Percentiles rank a stretch among this genome's conserved stretches.
Conservation (phyloP, 352 stramenopile genomes). For the Phytophthora uliginosa region DNA sequence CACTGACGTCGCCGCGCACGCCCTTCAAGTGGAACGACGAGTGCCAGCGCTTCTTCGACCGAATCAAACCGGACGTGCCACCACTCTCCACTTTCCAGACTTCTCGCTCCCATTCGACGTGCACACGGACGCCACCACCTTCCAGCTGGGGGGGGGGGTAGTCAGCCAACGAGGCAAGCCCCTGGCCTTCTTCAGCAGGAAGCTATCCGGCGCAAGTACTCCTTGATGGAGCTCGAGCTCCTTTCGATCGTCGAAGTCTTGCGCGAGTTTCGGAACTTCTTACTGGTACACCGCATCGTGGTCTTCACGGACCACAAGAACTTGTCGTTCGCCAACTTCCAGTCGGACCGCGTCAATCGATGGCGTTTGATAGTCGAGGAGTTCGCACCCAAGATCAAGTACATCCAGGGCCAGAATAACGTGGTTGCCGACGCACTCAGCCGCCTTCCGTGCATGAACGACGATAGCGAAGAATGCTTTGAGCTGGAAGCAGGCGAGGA, state of each 20-base stretch:
- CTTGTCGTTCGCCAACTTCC: neutral
- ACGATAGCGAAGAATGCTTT: neutral
- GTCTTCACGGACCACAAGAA: neutral
- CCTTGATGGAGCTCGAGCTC: neutral
- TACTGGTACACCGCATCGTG: neutral
- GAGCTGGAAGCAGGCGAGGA: neutral
- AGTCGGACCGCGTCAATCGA: neutral
- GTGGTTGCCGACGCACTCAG: neutral
- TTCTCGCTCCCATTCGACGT: neutral
- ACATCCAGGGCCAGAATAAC: neutral
- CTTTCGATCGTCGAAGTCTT: neutral
- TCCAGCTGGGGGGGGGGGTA: neutral
- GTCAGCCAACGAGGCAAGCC: neutral
- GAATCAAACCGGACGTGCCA: neutral
- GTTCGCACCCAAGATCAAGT: neutral
- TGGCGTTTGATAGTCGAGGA: neutral
- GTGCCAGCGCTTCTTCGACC: neutral
- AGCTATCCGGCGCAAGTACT: neutral
- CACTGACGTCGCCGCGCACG: neutral
- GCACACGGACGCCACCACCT: neutral
- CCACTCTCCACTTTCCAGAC: neutral
- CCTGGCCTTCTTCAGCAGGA: neutral
- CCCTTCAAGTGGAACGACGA: neutral
- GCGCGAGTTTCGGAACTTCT: neutral
- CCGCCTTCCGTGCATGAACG: neutral